Base-by-base conservation (phyloP, 768 basidiomycete species). In the Phaeotremella skinneri region DNA sequence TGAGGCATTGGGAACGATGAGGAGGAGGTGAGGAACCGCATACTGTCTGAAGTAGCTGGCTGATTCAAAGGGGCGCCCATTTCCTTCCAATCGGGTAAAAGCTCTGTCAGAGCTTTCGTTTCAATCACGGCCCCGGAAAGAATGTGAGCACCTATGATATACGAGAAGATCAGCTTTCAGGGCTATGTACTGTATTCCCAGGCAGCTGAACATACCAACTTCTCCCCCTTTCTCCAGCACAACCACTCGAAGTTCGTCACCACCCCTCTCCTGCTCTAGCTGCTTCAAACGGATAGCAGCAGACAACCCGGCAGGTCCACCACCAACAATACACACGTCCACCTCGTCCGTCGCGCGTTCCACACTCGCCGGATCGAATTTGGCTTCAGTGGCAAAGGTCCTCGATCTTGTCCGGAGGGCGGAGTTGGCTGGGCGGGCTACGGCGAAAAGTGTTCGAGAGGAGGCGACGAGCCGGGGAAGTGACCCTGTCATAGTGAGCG, bases 201-300 rank as follows among this genome's bases (percentile, higher is more conserved):
- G 25, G 39, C 37, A 23, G 52, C 30, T 23, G 20, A 2, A 83
- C 87, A 72, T 55, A 89, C 91, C 94, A 39, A 91, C 84, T 83
- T 98, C 94, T 16, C 82, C 81, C 11, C 93, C 94, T 78, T 99
- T 99, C 79, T 98, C 96, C 5, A 98, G 81, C 0, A 99, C 88
- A 42, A 99, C 89, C 5, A 99, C 91, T 16, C 94, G 82, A 14
- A 94, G 81, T 63, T 93, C 89, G 54, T 83, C 83, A 14, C 76
- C 74, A 29, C 87, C 90, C 42, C 81, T 83, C 74, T 91, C 86
- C 66, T 83, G 78, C 70, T 91, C 90, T 25, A 96, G 84, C 78
- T 98, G 93, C 79, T 94, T 97, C 53, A 99, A 79, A 4, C 91
- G 83, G 60, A 98, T 98, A 3, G 92, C 94, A n/a, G 94, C 92